Evolutionary conservation across 2,329 filamentous ascomycete genomes (phyloP), one percentile per base, ranked within the genome.

Genomic region (Didymella arachidicola): DNA sequence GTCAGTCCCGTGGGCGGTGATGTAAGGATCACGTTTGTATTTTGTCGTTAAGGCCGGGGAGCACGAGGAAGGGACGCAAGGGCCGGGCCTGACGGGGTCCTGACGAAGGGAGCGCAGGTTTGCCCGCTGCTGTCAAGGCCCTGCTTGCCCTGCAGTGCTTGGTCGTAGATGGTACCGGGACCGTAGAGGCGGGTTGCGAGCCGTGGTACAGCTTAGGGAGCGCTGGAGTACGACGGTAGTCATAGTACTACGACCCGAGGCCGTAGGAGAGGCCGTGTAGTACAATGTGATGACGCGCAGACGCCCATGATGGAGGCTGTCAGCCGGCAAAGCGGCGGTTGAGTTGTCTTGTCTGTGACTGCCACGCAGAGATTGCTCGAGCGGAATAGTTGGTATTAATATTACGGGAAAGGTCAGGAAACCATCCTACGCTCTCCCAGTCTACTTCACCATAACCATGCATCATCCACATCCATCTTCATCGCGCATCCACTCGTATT

Each of bases 391-490:
- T 41, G 19, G 55, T 65, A 69, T 71, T 71, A 68, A 65, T 64
- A 71, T 67, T 69, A 70, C 63, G 61, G 66, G 62, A 65, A 67
- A 54, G 57, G 57, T 39, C 36, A 64, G 60, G 56, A 57, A 46
- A 53, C 46, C 43, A 19, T 61, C 57, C 61, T 53, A 57, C 60
- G 59, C 61, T 32, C 56, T 64, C 60, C 60, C 59, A 44, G 27
- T 43, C 56, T 59, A 53, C 48, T 60, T 47, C 39, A 54, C 49
- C 52, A 34, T 53, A 36, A 42, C 58, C 42, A 53, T 49, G 42
- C 55, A 49, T 57, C 51, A 49, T 56, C 59, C 53, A 30, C 43
- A 52, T 38, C 38, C 53, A 55, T 53, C 49, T 29, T 53, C 55
- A 49, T 58, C 50, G 45, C 42, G 41, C 51, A 25, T 53, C 52